Percentiles rank a stretch among this genome's conserved stretches.
phyloP scores from a whole-genome alignment of 306 rosid species.

The Begonia fuchsioides region DNA sequence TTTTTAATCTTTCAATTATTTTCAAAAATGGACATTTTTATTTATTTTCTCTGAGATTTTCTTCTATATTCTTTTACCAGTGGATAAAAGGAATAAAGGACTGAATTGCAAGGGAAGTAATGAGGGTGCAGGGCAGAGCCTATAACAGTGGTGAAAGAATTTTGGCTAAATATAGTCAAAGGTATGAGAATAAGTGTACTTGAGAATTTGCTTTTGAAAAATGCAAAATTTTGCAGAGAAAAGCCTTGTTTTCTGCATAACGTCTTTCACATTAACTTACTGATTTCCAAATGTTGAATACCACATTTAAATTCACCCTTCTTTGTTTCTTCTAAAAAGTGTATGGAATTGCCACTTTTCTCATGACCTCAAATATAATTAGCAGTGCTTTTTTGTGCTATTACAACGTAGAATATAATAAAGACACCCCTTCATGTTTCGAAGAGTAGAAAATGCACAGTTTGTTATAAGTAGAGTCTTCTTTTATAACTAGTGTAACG shows the following conservation, averaged over 20 bases:
- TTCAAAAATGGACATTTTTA: constrained; percentile 2
- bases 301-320: too few species aligned
- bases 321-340: too few species aligned
- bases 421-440: too few species aligned
- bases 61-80: constrained; percentile 13
- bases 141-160: constrained; percentile 33
- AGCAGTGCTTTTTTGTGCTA: too few species aligned
- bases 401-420: too few species aligned
- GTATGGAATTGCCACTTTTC: too few species aligned
- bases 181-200: constrained; percentile 47
- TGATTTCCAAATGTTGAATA: too few species aligned
- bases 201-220: constrained; percentile 58
- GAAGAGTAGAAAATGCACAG: too few species aligned
- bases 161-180: constrained; percentile 41
- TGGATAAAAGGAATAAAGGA: constrained; percentile 72
- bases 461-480: too few species aligned
- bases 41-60: constrained; percentile 5
- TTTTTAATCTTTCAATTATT: constrained; percentile 1
- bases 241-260: constrained; percentile 29
- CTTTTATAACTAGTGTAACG: too few species aligned
- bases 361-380: too few species aligned
- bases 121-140: constrained; percentile 30
- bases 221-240: constrained; percentile 12
- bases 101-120: constrained; percentile 83
- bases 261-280: constrained; percentile 10